Conservation (phyloP, 768 basidiomycete genomes). For the Boletus bicolor region DNA sequence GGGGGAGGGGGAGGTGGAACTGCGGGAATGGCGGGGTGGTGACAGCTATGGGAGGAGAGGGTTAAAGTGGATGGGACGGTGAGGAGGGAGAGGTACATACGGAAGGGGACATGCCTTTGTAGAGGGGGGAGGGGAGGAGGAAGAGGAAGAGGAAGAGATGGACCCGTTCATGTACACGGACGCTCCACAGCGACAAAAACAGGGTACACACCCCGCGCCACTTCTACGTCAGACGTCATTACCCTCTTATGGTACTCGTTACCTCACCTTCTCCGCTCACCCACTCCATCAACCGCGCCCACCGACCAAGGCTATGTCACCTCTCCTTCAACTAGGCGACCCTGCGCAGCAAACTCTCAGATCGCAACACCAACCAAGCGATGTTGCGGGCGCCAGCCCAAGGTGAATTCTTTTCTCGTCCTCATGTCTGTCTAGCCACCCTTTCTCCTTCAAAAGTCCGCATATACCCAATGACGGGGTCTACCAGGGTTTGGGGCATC, state of each 20-base stretch:
- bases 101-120: slow-evolving; percentile 17
- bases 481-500: slow-evolving; percentile 2
- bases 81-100: neutral
- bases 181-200: slow-evolving; percentile 36
- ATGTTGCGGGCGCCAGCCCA: too few species aligned
- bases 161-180: slow-evolving; percentile 28
- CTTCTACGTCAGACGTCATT: slow-evolving; percentile 34
- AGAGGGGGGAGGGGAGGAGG: neutral
- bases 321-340: too few species aligned
- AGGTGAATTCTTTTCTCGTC: neutral
- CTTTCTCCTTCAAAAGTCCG: too few species aligned
- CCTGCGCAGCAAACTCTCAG: neutral
- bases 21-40: neutral
- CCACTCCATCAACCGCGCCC: neutral
- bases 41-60: slow-evolving; percentile 12
- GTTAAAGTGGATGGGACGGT: neutral
- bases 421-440: neutral
- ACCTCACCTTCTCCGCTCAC: neutral
- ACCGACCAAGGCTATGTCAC: too few species aligned
- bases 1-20: slow-evolving; percentile 6
- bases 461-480: neutral
- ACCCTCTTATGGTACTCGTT: slow-evolving; percentile 11
- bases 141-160: slow-evolving; percentile 5
- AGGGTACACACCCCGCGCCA: slow-evolving; percentile 34
- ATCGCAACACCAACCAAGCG: neutral